Evolutionary conservation across 768 basidiomycete genomes (phyloP), one percentile per base, ranked within the genome.

Genomic region (Aureoboletus auriporus): DNA sequence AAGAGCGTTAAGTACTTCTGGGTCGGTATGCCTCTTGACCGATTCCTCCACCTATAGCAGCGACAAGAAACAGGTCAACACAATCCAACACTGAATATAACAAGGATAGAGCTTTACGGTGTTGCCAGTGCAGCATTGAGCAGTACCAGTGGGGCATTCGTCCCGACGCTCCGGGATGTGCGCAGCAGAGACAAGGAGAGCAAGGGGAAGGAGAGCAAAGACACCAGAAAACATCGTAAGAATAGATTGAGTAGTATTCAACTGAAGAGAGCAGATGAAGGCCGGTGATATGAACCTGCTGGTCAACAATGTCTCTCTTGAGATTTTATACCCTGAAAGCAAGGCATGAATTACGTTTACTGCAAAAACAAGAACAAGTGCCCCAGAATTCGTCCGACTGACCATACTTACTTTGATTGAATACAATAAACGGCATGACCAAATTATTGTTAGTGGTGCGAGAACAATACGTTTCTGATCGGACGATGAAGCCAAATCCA

Each of bases 151-250:
- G 42, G 42, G 42, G 45, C 54, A 61, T 39, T 54, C 50, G 20
- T 4, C 20, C 20, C 20, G 20, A 23, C 20, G 20, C 20, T 23
- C 20, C 20, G 20, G 20, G 20, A 23, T 2, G 20, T 23, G 20
- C 20, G 20, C 20, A 23, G 20, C 20, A 23, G 20, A 23, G 20
- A 23, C 20, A 23, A 23, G 20, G 4, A 23, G 20, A 23, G 20
- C 54, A 13, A 59, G 27, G 23, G 55, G 50, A 23, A 52, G 44
- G 43, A 56, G 27, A 20, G 57, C 42, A 39, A 60, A 35, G 44
- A 55, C 9, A 16, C 56, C 53, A 56, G 60, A 37, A 42, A 59
- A 52, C 52, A 53, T 53, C 29, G 6, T 44, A 10, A 31, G 6
- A 8, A n/a, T 14, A 14, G 34, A 34, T 10, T 33, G 33, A 33